These are phyloP conservation scores for Colletotrichum kahawae DNA, from an alignment of 2,329 filamentous ascomycete genomes.

Conservation along the genomic window DNA sequence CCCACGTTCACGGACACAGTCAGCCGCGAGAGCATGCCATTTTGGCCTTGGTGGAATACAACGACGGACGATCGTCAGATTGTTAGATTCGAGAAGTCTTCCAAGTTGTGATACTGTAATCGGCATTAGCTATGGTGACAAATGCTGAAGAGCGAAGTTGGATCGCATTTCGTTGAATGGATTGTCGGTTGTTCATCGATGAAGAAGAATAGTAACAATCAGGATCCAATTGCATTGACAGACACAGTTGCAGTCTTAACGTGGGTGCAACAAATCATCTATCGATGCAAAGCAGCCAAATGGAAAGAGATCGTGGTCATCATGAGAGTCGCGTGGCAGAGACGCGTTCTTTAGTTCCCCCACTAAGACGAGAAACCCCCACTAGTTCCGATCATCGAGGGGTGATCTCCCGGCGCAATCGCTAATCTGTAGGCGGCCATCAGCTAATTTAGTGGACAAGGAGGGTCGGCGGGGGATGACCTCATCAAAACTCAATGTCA, in stretches of 20 bases:
- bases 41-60: neutral
- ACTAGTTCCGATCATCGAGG: constrained; percentile 15
- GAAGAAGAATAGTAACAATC: neutral
- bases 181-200: neutral
- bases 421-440: neutral
- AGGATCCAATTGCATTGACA: neutral
- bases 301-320: neutral
- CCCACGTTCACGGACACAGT: constrained; percentile 54
- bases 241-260: accelerated
- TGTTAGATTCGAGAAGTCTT: neutral
- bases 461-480: constrained; percentile 4
- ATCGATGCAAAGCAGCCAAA: neutral
- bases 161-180: neutral
- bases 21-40: neutral
- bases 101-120: neutral
- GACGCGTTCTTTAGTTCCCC: neutral
- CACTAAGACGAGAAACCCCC: neutral
- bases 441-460: neutral
- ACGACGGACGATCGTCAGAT: neutral
- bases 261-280: neutral
- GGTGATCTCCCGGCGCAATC: constrained; percentile 3
- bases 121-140: neutral
- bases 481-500: constrained; percentile 12
- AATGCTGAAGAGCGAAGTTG: accelerated
- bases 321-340: neutral